Evolutionary conservation across 805 yeast species (phyloP), one percentile per base, ranked within the genome.

Genomic region (Candida incommunis): DNA sequence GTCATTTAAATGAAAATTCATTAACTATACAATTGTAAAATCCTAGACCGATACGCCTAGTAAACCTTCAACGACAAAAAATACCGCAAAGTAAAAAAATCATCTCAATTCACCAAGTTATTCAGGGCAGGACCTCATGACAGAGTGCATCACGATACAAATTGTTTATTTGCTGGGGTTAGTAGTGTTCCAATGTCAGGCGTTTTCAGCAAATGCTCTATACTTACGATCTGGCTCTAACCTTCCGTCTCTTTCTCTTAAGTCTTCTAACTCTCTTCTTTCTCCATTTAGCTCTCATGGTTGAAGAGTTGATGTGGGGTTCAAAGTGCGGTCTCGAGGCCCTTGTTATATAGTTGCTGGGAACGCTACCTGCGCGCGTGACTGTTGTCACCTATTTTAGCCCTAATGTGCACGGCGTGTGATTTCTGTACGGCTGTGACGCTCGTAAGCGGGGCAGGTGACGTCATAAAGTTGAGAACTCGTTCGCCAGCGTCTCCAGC

Each of bases 241-340:
- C 95, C 94, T 87, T 87, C 95, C 96, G 95, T 81, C 96, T 82
- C 94, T 87, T 87, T 81, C 95, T 84, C 83, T 87, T 87, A 68
- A 87, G 84, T 87, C 96, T 85, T 85, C 96, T 86, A 74, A 82
- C 92, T 87, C 96, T 87, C 94, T 87, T 87, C 82, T 87, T 87
- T 86, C 95, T 87, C 96, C 95, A 86, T 80, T 86, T 86, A 75
- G 82, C 78, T 54, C 58, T 54, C 58, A 54, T 54, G 37, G 37
- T 31, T 31, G 37, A 16, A 31, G 20, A 16, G 20, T 11, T 31
- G 37, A 5, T 9, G 37, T 31, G 37, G n/a, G n/a, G n/a, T n/a
- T n/a, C n/a, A n/a, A 9, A 7, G 9, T 5, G 37, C 18, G 9
- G 5, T 7, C 37, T 9, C 37, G 20, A 16, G 37, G 37, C 18